Evolutionary conservation across 371 early-diverging fungal genomes (phyloP).

Genomic region (Mortierella sp.): DNA sequence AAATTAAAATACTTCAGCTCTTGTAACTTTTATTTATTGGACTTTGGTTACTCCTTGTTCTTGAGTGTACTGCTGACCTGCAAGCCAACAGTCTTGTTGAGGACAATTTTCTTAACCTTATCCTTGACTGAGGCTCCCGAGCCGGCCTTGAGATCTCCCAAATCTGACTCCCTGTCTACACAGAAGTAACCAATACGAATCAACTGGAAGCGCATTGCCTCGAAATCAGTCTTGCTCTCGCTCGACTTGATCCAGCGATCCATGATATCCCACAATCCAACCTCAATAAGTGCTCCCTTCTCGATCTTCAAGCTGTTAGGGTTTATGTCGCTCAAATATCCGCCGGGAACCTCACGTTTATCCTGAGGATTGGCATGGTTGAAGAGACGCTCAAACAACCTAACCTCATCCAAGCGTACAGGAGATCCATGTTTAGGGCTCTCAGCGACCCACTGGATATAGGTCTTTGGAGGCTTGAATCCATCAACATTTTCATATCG

Average conservation of each 20-base stretch:
- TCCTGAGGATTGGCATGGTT: constrained; percentile 90
- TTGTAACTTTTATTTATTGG: not conserved
- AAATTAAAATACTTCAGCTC: not conserved
- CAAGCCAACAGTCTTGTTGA: constrained; percentile 93
- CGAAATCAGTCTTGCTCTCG: constrained; percentile 57
- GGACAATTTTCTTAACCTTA: constrained; percentile 65
- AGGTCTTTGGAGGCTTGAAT: constrained; percentile 94
- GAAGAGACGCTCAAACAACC: constrained; percentile 92
- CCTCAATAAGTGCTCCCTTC: constrained; percentile 85
- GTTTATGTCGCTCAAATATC: constrained; percentile 95
- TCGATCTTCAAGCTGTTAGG: constrained; percentile 79
- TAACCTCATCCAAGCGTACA: constrained; percentile 83
- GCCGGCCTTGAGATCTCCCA: constrained; percentile 61
- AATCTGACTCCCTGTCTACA: constrained; percentile 89
- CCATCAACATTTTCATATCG: constrained; percentile 79
- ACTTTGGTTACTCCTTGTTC: constrained; percentile 16
- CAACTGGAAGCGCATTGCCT: constrained; percentile 96
- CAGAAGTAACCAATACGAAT: constrained; percentile 98
- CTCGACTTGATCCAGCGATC: constrained; percentile 55
- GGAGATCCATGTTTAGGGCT: constrained; percentile 86
- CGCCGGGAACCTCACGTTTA: constrained; percentile 84
- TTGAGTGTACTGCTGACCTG: constrained; percentile 69
- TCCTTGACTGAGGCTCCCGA: constrained; percentile 55
- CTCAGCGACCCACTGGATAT: constrained; percentile 98
- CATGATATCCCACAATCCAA: constrained; percentile 81